Evolutionary conservation across 2,329 filamentous ascomycete genomes (phyloP).

Genomic region (Fusarium chaquense): DNA sequence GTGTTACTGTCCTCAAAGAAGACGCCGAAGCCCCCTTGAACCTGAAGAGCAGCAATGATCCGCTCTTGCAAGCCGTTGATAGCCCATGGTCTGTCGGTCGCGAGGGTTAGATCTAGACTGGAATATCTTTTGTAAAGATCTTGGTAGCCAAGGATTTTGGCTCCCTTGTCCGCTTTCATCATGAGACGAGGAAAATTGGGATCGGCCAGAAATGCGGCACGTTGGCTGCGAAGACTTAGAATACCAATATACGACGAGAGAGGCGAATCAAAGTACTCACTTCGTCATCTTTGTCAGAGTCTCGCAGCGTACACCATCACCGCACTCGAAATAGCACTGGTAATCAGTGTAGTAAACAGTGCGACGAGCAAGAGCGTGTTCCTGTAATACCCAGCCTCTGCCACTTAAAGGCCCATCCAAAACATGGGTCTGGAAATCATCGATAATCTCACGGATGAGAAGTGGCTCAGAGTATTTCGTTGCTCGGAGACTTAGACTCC

Average conservation of each 20-base stretch:
- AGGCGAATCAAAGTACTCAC: not conserved
- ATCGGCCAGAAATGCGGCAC: slow-evolving; percentile 13
- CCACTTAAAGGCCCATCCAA: not conserved
- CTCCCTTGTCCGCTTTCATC: not conserved
- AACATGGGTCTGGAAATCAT: slow-evolving; percentile 11
- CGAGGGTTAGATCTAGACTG: not conserved
- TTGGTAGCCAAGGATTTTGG: slow-evolving; percentile 14
- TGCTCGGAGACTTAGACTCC: not conserved
- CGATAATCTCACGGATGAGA: not conserved
- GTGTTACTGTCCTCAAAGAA: not conserved
- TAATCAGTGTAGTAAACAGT: slow-evolving; percentile 5
- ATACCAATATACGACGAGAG: rapidly evolving
- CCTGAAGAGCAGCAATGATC: not conserved
- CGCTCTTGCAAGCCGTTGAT: slow-evolving; percentile 16
- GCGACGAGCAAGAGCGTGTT: slow-evolving; percentile 9
- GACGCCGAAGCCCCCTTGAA: slow-evolving; percentile 8
- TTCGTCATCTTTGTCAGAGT: slow-evolving; percentile 11
- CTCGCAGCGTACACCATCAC: slow-evolving; percentile 13
- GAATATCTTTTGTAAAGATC: slow-evolving; percentile 18
- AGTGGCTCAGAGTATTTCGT: not conserved
- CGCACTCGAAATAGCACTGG: slow-evolving; percentile 22
- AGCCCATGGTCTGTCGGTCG: not conserved
- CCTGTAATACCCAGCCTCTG: slow-evolving; percentile 16
- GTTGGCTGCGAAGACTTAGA: not conserved
- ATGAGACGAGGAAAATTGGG: slow-evolving; percentile 10